Conservation (phyloP, 345 rosid species). For the Carallia brachiata region DNA sequence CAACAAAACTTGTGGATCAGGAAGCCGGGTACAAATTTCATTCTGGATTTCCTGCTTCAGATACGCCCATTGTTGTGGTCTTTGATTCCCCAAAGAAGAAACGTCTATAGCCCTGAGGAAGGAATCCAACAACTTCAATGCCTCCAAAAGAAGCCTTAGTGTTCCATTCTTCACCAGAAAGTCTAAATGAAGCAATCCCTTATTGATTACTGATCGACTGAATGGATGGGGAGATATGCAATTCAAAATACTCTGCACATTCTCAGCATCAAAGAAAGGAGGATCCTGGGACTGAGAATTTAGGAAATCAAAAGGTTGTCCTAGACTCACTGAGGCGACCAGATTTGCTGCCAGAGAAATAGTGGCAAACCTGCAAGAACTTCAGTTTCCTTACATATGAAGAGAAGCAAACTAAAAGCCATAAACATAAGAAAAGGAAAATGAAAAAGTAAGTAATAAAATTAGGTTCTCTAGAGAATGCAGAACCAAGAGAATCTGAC, state of each 20-base stretch:
- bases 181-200: slow-evolving; percentile 85
- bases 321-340: slow-evolving; percentile 54
- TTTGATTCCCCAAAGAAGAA: slow-evolving; percentile 28
- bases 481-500: slow-evolving; percentile 46
- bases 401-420: slow-evolving; percentile 15
- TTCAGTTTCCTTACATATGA: slow-evolving; percentile 36
- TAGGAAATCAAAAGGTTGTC: slow-evolving; percentile 56
- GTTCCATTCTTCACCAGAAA: slow-evolving; percentile 81
- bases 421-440: slow-evolving; percentile 12
- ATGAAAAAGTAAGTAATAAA: background rate
- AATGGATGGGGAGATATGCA: slow-evolving; percentile 75
- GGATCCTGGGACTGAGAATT: slow-evolving; percentile 36
- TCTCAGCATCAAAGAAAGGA: slow-evolving; percentile 38
- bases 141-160: slow-evolving; percentile 75
- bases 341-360: slow-evolving; percentile 79
- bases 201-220: slow-evolving; percentile 65
- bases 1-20: slow-evolving; percentile 82
- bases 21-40: slow-evolving; percentile 64
- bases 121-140: slow-evolving; percentile 64
- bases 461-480: background rate
- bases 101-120: slow-evolving; percentile 44
- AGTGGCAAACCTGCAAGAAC: slow-evolving; percentile 71
- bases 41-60: slow-evolving; percentile 60
- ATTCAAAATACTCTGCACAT: slow-evolving; percentile 57
- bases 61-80: slow-evolving; percentile 38